phyloP scores from a whole-genome alignment of 257 asterid genomes.

The Fraxinus quadrangulata region DNA sequence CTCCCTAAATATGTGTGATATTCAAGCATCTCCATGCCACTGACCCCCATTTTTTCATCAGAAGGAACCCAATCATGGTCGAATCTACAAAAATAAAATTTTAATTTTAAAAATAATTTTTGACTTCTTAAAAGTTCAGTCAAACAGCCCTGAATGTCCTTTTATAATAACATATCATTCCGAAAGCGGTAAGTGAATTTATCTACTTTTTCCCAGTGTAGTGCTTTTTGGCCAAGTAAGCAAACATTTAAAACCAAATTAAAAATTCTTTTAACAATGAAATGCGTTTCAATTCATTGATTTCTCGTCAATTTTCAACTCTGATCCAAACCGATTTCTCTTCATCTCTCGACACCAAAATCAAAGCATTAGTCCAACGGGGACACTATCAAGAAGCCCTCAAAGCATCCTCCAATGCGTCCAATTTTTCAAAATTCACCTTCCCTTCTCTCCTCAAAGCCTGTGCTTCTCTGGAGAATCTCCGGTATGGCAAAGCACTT shows the following conservation, averaged over 20 bases:
- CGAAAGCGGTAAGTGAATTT: no score
- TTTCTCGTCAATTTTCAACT: neutral
- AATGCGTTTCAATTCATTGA: constrained; percentile 36
- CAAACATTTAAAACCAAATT: neutral
- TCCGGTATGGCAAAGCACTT: constrained; percentile 50
- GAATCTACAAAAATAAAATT: no score
- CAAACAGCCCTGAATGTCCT: no score
- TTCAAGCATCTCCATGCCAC: no score
- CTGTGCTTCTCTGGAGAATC: constrained; percentile 53
- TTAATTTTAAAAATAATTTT: no score
- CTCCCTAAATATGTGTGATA: no score
- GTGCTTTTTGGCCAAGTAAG: no score
- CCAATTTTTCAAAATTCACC: constrained; percentile 57
- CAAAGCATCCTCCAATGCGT: constrained; percentile 43
- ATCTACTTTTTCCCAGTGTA: no score
- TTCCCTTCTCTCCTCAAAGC: constrained; percentile 87
- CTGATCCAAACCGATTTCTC: constrained; percentile 28
- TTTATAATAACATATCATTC: no score
- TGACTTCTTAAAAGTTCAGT: no score
- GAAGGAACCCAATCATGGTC: no score
- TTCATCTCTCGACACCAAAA: constrained; percentile 32
- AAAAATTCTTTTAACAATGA: constrained; percentile 18
- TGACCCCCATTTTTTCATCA: no score
- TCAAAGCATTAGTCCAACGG: constrained; percentile 50
- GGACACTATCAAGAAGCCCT: constrained; percentile 58